Evolutionary conservation across 345 rosid genomes (phyloP), one percentile per base, ranked within the genome.

Genomic region (Raphanus sativus): DNA sequence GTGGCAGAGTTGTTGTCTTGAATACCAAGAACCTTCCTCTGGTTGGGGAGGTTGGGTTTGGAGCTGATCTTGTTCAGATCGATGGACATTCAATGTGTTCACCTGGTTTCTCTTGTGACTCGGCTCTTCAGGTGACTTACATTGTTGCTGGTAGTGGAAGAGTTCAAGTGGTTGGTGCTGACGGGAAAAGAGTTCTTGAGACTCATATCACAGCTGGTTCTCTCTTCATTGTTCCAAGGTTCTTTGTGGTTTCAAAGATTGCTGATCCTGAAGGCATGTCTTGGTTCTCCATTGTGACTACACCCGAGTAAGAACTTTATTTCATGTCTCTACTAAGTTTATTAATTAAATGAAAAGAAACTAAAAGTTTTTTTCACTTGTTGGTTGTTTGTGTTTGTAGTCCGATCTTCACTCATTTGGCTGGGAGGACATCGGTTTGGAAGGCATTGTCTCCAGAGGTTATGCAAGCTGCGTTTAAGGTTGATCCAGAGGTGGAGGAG

Each of bases 21-120:
- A 94, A 89, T 71, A 90, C 95, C 3, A 86, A 88, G 84, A 92
- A 92, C 67, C 87, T 94, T 17, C 98, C 98, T 62, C 72, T 92
- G 65, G 92, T 94, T 16, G 94, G 91, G 30, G 86, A 92, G 63
- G 86, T 90, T 38, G 97, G 98, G 4, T 84, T 90, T 5, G 98
- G 98, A 10, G 97, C 97, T 56, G 98, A 94, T 78, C 97, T 94
- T 59, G 97, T 94, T 5, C 83, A 83, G 75, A 69, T 94, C 21
- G 94, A 92, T 52, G 87, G 85, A 0, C 76, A 86, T 3, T 97
- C 98, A 0, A 92, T 92, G 98, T 92, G 98, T 75, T 94, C 98
- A 8, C 98, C 98, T 62, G 97, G 98, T 3, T 91, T 94, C 67
- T 94, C 98, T 0, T 90, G 97, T 71, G 98, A 94, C 82, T 91